Conservation (phyloP, 306 rosid genomes). For the barrel medic (Medicago truncatula) region DNA sequence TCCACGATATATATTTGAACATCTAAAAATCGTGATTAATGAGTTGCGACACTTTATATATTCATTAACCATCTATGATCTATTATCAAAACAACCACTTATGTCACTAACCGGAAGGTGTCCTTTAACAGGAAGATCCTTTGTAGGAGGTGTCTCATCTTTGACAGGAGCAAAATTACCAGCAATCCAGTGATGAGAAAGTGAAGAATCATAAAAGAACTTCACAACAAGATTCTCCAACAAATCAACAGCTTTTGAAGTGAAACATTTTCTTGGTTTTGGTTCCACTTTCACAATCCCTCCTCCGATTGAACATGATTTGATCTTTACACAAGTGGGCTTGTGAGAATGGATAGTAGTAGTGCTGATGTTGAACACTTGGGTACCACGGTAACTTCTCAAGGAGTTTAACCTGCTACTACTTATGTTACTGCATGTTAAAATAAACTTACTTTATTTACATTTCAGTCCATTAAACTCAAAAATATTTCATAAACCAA, state of each 20-base stretch:
- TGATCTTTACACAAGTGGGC: not conserved
- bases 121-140: slow-evolving; percentile 68
- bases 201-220: slow-evolving; percentile 66
- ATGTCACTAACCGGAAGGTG: slow-evolving; percentile 72
- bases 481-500: too few relatives aligned
- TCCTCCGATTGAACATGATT: not conserved
- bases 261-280: slow-evolving; percentile 68
- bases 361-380: not conserved
- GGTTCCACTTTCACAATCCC: slow-evolving; percentile 65
- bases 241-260: slow-evolving; percentile 62
- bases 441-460: too few relatives aligned
- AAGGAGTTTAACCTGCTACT: not conserved
- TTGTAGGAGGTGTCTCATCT: slow-evolving; percentile 78
- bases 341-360: not conserved
- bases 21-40: too few relatives aligned
- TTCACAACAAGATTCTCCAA: slow-evolving; percentile 77
- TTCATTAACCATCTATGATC: too few relatives aligned
- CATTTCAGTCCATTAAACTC: too few relatives aligned
- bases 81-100: too few relatives aligned
- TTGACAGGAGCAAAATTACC: slow-evolving; percentile 79
- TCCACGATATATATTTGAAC: too few relatives aligned
- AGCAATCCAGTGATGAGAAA: slow-evolving; percentile 70
- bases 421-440: not conserved
- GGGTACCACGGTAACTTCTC: not conserved
- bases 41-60: too few relatives aligned